These are phyloP conservation scores for Mycena maculata DNA, from an alignment of 768 basidiomycete species.

Conservation along the genomic window DNA sequence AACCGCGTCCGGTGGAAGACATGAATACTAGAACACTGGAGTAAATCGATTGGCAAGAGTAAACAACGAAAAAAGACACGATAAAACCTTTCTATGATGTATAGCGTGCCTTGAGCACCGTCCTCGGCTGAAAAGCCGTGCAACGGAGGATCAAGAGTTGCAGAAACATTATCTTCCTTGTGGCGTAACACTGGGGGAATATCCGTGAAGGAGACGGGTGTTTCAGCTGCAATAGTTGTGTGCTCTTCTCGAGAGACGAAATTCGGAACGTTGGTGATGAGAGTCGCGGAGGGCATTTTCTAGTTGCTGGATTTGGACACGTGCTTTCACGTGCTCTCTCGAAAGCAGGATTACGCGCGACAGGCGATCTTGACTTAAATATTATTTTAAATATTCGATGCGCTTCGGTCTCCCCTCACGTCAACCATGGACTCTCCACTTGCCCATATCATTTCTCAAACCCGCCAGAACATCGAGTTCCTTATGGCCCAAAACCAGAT, in stretches of 20 bases:
- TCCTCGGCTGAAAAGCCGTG: slow-evolving; percentile 68
- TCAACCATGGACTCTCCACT: slow-evolving; percentile 39
- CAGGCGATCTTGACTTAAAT: too few relatives aligned
- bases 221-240: slow-evolving; percentile 72
- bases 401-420: too few relatives aligned
- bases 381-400: too few relatives aligned
- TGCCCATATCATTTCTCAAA: slow-evolving; percentile 64
- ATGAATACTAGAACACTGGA: slow-evolving; percentile 82
- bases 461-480: slow-evolving; percentile 67
- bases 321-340: too few relatives aligned
- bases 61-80: slow-evolving; percentile 9
- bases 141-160: slow-evolving; percentile 76
- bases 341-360: too few relatives aligned
- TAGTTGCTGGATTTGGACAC: neutral
- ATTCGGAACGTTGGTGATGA: slow-evolving; percentile 50
- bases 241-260: slow-evolving; percentile 73
- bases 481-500: slow-evolving; percentile 62
- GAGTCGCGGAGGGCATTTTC: slow-evolving; percentile 53
- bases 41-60: slow-evolving; percentile 9
- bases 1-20: slow-evolving; percentile 74
- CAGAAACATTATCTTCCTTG: slow-evolving; percentile 75
- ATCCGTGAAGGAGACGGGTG: slow-evolving; percentile 85
- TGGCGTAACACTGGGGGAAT: slow-evolving; percentile 88
- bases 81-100: slow-evolving; percentile 85
- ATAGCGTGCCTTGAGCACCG: slow-evolving; percentile 73